Base-by-base conservation (phyloP, 495 filamentous ascomycete genomes). In the Penicillium angulare region DNA sequence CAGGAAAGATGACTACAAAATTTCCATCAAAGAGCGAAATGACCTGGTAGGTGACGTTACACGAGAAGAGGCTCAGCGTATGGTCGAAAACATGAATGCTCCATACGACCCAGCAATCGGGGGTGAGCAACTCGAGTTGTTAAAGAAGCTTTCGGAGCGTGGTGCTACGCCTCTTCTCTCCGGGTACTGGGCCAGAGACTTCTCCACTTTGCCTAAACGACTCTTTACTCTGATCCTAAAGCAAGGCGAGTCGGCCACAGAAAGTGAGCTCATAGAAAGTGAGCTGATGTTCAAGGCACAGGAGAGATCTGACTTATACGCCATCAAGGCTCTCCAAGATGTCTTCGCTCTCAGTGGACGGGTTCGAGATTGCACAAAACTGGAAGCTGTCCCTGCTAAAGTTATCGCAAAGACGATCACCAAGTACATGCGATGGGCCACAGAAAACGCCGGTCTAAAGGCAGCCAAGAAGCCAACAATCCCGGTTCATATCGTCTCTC, bases 161-260 rank as follows among this genome's bases (percentile, higher is more conserved):
- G 85, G 21, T 82, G 84, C 3, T 77, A 75, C 23, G 66, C 77
- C 81, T 5, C 58, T 86, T 2, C 55, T 88, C 20, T 79, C 79
- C 1, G 38, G 43, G 3, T 57, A 67, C 43, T 89, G 83, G 83
- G 56, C 69, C 31, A 67, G 73, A 39, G 86, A 89, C 53, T 89
- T 86, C 56, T 55, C 57, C 1, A 85, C 77, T 0, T 64, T 88
- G 26, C 85, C 86, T 0, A 68, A 76, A 5, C 64, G 66, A 8
- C 58, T 89, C 1, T 89, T 88, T 60, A 66, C 74, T 15, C 35
- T 34, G 7, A 49, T n/a, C n/a, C n/a, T n/a, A n/a, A n/a, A n/a
- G n/a, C n/a, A n/a, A n/a, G n/a, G n/a, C n/a, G n/a, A n/a, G n/a
- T n/a, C n/a, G n/a, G n/a, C 12, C 2, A 22, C 43, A 1, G 36